Conservation (phyloP, 495 filamentous ascomycete genomes). For the Aspergillus nanangensis region DNA sequence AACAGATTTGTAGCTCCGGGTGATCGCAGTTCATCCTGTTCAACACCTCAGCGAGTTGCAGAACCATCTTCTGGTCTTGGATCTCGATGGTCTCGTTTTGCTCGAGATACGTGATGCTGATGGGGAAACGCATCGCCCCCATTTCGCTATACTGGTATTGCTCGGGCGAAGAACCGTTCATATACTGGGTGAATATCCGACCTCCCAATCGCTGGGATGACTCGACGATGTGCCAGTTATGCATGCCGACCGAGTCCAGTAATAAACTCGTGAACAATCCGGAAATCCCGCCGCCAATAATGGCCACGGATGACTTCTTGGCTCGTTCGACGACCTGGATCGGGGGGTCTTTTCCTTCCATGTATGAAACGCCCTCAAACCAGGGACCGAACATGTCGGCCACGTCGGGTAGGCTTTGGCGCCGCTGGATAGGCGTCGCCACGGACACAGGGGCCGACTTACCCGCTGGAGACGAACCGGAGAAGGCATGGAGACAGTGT, state of each 20-base stretch:
- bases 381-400: slow-evolving; percentile 59
- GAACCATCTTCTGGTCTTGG: slow-evolving; percentile 57
- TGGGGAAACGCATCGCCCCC: slow-evolving; percentile 66
- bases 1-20: slow-evolving; percentile 54
- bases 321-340: slow-evolving; percentile 47
- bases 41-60: slow-evolving; percentile 55
- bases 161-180: slow-evolving; percentile 48
- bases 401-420: slow-evolving; percentile 29
- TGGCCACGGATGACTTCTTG: slow-evolving; percentile 46
- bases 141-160: slow-evolving; percentile 74
- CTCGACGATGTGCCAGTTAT: slow-evolving; percentile 53
- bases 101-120: slow-evolving; percentile 42
- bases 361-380: slow-evolving; percentile 64
- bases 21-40: slow-evolving; percentile 52
- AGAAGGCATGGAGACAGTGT: slow-evolving; percentile 32
- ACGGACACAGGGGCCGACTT: slow-evolving; percentile 21
- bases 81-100: slow-evolving; percentile 53
- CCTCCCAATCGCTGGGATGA: slow-evolving; percentile 48
- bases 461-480: slow-evolving; percentile 15
- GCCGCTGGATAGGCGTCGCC: slow-evolving; percentile 11
- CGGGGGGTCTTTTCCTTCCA: slow-evolving; percentile 50
- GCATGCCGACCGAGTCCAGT: slow-evolving; percentile 48
- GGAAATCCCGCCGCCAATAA: slow-evolving; percentile 66
- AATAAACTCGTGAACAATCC: slow-evolving; percentile 56
- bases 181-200: slow-evolving; percentile 59